These are phyloP conservation scores for Psilocybe tampanensis DNA, from an alignment of 768 basidiomycete species.

Conservation along the genomic window DNA sequence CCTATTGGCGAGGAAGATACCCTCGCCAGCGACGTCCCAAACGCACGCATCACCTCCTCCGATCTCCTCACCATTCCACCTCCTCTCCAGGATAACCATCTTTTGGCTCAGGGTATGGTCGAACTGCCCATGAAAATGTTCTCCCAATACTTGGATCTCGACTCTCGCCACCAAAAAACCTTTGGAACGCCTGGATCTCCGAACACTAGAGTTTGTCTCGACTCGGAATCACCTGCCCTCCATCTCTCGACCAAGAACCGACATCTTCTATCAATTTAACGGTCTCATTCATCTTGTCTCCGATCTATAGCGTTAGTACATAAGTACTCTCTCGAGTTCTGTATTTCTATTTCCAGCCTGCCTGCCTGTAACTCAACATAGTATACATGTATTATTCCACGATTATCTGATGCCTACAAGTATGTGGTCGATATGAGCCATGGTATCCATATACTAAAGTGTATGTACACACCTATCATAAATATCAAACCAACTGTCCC, in stretches of 20 bases:
- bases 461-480: too few species aligned
- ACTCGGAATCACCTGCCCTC: not conserved
- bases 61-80: conserved; percentile 66
- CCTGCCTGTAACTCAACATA: too few species aligned
- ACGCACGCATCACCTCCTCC: conserved; percentile 60
- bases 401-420: too few species aligned
- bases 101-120: conserved; percentile 52
- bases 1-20: conserved; percentile 70
- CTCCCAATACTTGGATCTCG: conserved; percentile 57
- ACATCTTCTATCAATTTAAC: conserved; percentile 18
- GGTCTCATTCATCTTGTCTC: not conserved
- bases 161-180: conserved; percentile 49
- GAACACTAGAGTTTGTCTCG: conserved; percentile 19
- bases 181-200: conserved; percentile 54
- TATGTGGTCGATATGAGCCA: too few species aligned
- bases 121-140: conserved; percentile 65
- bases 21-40: conserved; percentile 58
- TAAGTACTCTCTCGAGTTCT: not conserved
- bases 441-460: too few species aligned
- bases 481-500: too few species aligned
- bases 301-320: conserved; percentile 19
- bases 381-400: too few species aligned
- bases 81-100: conserved; percentile 31
- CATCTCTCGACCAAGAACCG: not conserved
- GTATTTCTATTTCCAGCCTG: conserved; percentile 4